These are phyloP conservation scores for Colletotrichum trifolii DNA, from an alignment of 2,329 filamentous ascomycete genomes.

Conservation along the genomic window DNA sequence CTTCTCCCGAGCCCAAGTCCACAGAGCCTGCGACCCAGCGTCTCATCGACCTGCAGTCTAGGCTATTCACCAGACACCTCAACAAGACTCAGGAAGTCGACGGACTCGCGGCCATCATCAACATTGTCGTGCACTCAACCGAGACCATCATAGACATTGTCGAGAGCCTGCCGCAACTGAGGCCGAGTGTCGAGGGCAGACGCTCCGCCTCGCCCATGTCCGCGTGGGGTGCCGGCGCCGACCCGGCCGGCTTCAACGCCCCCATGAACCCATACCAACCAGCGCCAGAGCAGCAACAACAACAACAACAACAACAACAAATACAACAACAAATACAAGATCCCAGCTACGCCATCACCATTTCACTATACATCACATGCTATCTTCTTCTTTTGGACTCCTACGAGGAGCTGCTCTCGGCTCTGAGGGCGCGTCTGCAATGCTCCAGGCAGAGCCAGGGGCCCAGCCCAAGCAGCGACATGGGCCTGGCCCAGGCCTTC, in stretches of 20 bases:
- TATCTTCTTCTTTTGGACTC: constrained; percentile 28
- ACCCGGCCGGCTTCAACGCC: constrained; percentile 6
- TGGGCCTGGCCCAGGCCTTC: constrained; percentile 20
- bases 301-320: background rate
- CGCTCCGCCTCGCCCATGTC: constrained; percentile 20
- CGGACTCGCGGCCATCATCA: constrained; percentile 17
- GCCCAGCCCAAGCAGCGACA: constrained; percentile 24
- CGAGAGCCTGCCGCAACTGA: constrained; percentile 14
- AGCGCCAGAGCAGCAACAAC: constrained; percentile 1
- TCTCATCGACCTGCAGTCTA: constrained; percentile 21
- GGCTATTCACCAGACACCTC: constrained; percentile 1
- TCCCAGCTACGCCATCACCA: constrained; percentile 18
- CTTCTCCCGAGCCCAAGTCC: constrained; percentile 16
- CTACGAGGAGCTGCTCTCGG: constrained; percentile 23
- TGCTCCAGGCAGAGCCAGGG: constrained; percentile 26
- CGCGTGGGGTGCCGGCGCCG: constrained; percentile 12
- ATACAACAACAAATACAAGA: background rate
- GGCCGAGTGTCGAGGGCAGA: constrained; percentile 16
- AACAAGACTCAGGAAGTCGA: constrained; percentile 11
- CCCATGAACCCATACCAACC: background rate
- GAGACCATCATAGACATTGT: constrained; percentile 30
- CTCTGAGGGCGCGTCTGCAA: constrained; percentile 19
- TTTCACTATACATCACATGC: constrained; percentile 28
- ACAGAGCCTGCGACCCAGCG: constrained; percentile 18
- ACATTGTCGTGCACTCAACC: constrained; percentile 22